These are phyloP conservation scores for Lepraria neglecta DNA, from an alignment of 495 filamentous ascomycete species.

Conservation along the genomic window DNA sequence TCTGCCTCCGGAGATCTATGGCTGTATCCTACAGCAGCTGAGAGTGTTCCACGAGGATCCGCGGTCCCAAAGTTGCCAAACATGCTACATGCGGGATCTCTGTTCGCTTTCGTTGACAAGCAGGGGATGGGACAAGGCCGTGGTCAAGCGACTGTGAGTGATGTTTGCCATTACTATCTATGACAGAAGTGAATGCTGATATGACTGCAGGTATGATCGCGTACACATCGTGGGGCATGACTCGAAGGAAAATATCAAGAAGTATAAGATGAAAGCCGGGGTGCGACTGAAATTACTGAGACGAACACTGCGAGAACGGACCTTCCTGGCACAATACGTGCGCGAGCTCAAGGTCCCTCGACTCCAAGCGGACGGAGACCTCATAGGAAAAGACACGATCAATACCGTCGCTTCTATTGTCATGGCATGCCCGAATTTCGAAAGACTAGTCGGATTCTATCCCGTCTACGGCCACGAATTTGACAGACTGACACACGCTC, in stretches of 20 bases:
- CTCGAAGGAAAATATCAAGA: conserved; percentile 55
- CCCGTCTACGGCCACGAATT: conserved; percentile 65
- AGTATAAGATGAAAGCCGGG: conserved; percentile 59
- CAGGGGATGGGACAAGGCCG: conserved; percentile 61
- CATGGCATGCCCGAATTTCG: conserved; percentile 81
- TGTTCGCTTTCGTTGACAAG: conserved; percentile 60
- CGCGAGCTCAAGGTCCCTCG: conserved; percentile 63
- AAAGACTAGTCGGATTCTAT: conserved; percentile 64
- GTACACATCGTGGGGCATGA: conserved; percentile 66
- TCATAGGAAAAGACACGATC: conserved; percentile 55
- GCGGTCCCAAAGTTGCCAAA: conserved; percentile 51
- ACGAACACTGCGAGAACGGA: conserved; percentile 65
- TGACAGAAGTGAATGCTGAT: conserved; percentile 18
- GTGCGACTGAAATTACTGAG: conserved; percentile 67
- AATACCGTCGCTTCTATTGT: conserved; percentile 72
- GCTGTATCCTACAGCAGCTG: conserved; percentile 49
- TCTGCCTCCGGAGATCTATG: conserved; percentile 51
- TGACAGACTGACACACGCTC: conserved; percentile 67
- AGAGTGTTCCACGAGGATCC: conserved; percentile 42
- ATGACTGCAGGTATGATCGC: conserved; percentile 53
- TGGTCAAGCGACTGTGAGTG: conserved; percentile 56
- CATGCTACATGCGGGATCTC: conserved; percentile 73
- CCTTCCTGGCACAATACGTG: conserved; percentile 65
- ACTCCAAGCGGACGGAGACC: conserved; percentile 32
- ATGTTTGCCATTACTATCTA: not conserved